These are phyloP conservation scores for Monilinia aucupariae DNA, from an alignment of 2,329 filamentous ascomycete species.

Conservation along the genomic window DNA sequence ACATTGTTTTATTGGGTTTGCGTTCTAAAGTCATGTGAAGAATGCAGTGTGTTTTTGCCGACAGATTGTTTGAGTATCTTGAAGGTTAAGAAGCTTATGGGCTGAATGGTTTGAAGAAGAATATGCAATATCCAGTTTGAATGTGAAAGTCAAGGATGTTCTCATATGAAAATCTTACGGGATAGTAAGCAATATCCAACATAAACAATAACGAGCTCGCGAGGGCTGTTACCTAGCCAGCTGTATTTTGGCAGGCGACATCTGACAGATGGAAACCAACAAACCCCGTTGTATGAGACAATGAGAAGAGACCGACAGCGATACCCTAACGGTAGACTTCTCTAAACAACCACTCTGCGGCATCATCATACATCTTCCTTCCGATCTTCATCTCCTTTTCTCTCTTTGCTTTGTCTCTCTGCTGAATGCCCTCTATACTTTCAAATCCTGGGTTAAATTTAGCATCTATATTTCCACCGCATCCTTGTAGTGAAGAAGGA, in stretches of 20 bases:
- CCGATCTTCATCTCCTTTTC: background rate
- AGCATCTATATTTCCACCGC: background rate
- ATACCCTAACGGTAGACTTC: conserved; percentile 10
- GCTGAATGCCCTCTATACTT: background rate
- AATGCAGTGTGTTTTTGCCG: no score
- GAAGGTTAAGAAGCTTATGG: no score
- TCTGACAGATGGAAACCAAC: background rate
- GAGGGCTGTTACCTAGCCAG: background rate
- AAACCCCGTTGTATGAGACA: no score
- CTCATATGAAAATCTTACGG: background rate
- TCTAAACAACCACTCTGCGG: conserved; percentile 12
- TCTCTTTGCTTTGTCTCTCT: background rate
- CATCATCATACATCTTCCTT: conserved; percentile 11
- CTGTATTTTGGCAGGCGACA: background rate
- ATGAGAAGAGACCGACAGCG: background rate
- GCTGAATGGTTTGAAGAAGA: background rate
- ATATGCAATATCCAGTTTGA: background rate
- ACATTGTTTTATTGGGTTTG: background rate
- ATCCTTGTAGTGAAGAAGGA: background rate
- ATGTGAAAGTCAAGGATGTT: no score
- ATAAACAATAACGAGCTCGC: background rate
- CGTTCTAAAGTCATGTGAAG: no score
- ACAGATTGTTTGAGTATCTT: no score
- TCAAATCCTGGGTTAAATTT: conserved; percentile 2
- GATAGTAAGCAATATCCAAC: background rate